Base-by-base conservation (phyloP, 2,329 filamentous ascomycete genomes). In the Boeremia lycopersici region DNA sequence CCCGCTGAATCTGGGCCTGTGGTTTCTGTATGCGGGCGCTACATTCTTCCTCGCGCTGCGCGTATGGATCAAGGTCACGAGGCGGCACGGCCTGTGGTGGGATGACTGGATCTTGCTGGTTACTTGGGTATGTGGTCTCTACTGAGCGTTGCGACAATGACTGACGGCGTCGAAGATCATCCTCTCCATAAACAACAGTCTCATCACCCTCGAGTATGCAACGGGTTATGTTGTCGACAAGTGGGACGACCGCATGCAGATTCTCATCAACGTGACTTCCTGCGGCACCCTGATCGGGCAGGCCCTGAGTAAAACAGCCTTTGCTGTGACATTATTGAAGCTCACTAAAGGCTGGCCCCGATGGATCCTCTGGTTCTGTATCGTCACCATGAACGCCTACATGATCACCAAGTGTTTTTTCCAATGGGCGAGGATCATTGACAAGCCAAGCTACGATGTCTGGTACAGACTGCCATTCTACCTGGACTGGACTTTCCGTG, bases 201-300 rank as follows among this genome's bases (percentile, higher is more conserved):
- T 82, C 13, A 82, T 82, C 48, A 65, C 78, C 1, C 59, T 77
- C 42, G 71, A 82, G 53, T 83, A 79, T 51, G 78, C 76, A 6
- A 81, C 77, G 7, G 81, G 80, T 45, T 82, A 82, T 56, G 75
- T 81, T 5, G 65, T 71, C 1, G 65, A 78, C n/a, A 62, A 70
- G 15, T 83, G 81, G 81, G 77, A 79, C 53, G 79, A 81, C 57
- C 76, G 75, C 48, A 82, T 82, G 80, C 79, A 81, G 62, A 82
- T 82, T 59, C 70, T 83, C 50, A 82, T 83, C 73, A 80, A 78
- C 60, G 65, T 75, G 23, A 70, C 69, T 30, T 76, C 74, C 6
- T 76, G 74, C 52, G 73, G 73, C 9, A 77, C 73, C 26, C 62
- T 77, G 2, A 56, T 77, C 12, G 71, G 70, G 39, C 75, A 77